Base-by-base conservation (phyloP, 768 basidiomycete species). In the Myochromella boudieri region DNA sequence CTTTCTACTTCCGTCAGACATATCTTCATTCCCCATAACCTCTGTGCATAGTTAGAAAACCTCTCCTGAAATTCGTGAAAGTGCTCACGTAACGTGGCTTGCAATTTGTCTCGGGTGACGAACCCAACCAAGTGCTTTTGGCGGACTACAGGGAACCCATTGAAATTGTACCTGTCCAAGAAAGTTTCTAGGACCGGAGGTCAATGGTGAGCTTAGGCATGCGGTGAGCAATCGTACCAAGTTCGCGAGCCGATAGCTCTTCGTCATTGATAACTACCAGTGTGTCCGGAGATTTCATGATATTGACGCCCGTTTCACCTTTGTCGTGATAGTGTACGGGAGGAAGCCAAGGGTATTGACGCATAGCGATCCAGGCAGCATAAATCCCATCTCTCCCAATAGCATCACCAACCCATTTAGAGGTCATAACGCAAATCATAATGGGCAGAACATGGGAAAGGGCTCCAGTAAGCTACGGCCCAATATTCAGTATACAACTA, bases 401-500 rank as follows among this genome's bases (percentile, higher is more conserved):
- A 10, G 83, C 84, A 57, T 88, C 86, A 6, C 80, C 86, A 8
- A 87, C 81, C 81, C 82, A 87, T 68, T 88, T 88, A 6, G 84
- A 72, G 15, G 80, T 77, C 81, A 87, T 85, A 42, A 88, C 84
- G 44, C 80, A 81, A 37, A 88, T 81, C 86, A 88, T 87, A 60
- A 88, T 87, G 12, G 86, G 86, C 25, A 88, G 69, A n/a, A 88
- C 86, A 65, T 88, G 86, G 11, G 85, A 87, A 21, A 88, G 68
- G 3, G 86, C 86, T 11, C 86, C 86, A 17, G 86, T 88, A n/a
- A 88, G 68, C 84, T 87, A 39, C 17, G 24, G 7, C 22, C 37
- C 11, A 10, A 42, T 25, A 8, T 42, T 34, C 52, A 46, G 22
- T 26, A n/a, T n/a, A n/a, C n/a, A n/a, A n/a, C n/a, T n/a, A 42